phyloP scores from a whole-genome alignment of 1,139 yeast genomes.

The Debaryomyces subglobosus region DNA sequence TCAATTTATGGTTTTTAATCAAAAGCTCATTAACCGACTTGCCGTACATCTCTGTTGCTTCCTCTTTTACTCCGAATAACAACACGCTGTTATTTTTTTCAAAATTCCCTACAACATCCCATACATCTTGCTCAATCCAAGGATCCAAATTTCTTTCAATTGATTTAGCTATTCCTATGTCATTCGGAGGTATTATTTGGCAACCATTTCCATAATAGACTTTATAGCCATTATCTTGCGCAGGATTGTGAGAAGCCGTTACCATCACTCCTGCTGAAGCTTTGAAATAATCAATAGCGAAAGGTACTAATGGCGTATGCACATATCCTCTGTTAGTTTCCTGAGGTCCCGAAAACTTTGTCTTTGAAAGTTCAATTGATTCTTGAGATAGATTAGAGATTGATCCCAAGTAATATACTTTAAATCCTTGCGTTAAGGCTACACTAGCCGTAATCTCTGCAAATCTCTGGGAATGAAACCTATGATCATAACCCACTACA shows the following conservation, averaged over 20 bases:
- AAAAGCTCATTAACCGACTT: constrained; percentile 32
- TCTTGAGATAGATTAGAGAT: constrained; percentile 33
- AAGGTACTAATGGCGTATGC: constrained; percentile 94
- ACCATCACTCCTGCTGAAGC: constrained; percentile 92
- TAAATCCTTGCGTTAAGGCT: constrained; percentile 68
- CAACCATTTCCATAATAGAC: constrained; percentile 94
- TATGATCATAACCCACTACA: constrained; percentile 91
- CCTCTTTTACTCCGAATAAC: constrained; percentile 31
- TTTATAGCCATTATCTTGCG: constrained; percentile 90
- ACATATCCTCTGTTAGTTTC: constrained; percentile 38
- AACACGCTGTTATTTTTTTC: constrained; percentile 22
- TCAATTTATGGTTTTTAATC: constrained; percentile 21
- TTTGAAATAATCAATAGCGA: constrained; percentile 62
- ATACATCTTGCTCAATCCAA: constrained; percentile 45
- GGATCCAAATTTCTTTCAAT: constrained; percentile 68
- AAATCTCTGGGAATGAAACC: constrained; percentile 76
- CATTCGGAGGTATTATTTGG: constrained; percentile 94
- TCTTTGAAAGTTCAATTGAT: constrained; percentile 20
- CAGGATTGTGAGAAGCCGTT: constrained; percentile 96
- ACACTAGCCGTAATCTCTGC: constrained; percentile 80
- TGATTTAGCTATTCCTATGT: constrained; percentile 63
- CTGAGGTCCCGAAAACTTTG: constrained; percentile 4
- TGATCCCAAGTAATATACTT: constrained; percentile 65
- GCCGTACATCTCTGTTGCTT: constrained; percentile 40
- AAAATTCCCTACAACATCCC: constrained; percentile 51